Evolutionary conservation across 2,329 filamentous ascomycete genomes (phyloP), one percentile per base, ranked within the genome.

Genomic region (Penicillium sp.): DNA sequence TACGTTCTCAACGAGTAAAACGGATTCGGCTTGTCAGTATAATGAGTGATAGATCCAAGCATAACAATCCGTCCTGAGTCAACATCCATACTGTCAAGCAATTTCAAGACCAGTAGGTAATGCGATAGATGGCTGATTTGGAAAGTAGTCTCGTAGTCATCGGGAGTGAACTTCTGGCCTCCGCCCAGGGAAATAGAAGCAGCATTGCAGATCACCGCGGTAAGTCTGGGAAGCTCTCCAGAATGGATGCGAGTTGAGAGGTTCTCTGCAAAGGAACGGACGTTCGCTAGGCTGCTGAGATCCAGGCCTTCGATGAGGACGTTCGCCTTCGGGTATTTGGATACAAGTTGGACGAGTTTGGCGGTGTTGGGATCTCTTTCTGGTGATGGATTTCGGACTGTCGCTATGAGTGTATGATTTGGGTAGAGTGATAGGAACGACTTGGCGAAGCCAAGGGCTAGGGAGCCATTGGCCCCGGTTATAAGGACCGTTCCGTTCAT

Each of bases 81-180:
- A 3, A 33, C 19, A 14, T 69, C 49, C 55, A 67, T 62, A 16
- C 60, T 59, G 0, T 67, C 70, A 13, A 78, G 66, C 1, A 78
- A 63, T 24, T 70, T 70, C 44, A 79, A 63, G 6, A 77, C 64
- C 13, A 79, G 52, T 1, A 74, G 65, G 11, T 68, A 69, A 51
- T 79, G 76, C 1, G 75, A 68, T 41, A 79, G 57, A 56, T 79
- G 72, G 43, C 68, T 71, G 5, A 79, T 70, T 54, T 77, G 73
- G 24, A 79, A 72, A 1, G 72, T 73, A 48, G 70, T 73, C 50
- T 79, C 77, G 27, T 70, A 73, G 7, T 70, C 69, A 54, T 78
- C 76, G 0, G 41, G 57, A 1, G 75, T 76, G 24, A 71, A 60
- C 53, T 75, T 69, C 2, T 69, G 58, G 10, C 68, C 68, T 5